Conservation (phyloP, 176 grass and related monocot species). For the Musa acuminata region DNA sequence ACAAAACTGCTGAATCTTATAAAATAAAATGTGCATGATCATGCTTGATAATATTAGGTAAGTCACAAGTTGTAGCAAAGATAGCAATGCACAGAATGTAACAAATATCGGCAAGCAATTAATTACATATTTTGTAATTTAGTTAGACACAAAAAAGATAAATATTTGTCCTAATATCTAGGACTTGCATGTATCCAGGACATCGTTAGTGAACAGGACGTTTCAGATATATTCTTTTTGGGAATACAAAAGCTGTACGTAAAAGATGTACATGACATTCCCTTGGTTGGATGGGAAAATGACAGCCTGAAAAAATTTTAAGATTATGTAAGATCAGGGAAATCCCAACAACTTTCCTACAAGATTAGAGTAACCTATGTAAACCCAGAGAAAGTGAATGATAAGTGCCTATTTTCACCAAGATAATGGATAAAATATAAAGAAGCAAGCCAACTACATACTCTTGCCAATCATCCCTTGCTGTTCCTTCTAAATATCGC, state of each 20-base stretch:
- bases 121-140: neutral
- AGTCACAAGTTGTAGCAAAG: neutral
- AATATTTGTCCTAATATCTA: neutral
- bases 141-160: neutral
- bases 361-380: neutral
- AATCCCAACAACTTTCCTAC: neutral
- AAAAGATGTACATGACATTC: too few species aligned
- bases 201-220: neutral
- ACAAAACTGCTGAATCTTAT: neutral
- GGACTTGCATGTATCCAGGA: neutral
- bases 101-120: neutral
- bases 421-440: conserved; percentile 1
- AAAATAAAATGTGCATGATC: neutral
- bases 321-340: too few species aligned
- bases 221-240: neutral
- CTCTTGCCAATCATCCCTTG: conserved; percentile 87
- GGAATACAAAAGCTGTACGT: neutral
- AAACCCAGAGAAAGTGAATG: neutral
- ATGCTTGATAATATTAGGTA: neutral
- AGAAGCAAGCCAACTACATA: conserved; percentile 29
- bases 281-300: too few species aligned
- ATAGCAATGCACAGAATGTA: neutral
- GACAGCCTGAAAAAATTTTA: too few species aligned
- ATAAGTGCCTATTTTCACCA: neutral
- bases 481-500: conserved; percentile 81